phyloP scores from a whole-genome alignment of 495 filamentous ascomycete genomes.

The Penicillium antarcticum region DNA sequence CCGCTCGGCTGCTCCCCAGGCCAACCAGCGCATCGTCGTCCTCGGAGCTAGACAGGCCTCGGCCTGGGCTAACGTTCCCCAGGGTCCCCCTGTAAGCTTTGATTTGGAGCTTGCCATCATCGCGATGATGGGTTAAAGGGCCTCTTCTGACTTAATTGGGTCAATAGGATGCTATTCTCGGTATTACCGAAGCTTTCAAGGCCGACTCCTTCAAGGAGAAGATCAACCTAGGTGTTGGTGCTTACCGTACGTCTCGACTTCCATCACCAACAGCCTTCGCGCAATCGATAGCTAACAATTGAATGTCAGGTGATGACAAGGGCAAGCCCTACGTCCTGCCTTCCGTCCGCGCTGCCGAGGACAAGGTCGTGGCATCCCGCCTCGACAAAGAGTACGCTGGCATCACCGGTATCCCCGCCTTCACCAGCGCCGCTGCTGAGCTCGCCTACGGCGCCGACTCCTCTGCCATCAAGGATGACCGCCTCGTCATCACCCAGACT shows the following conservation, averaged over 20 bases:
- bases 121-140: neutral
- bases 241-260: constrained; percentile 43
- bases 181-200: constrained; percentile 99
- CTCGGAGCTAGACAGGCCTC: constrained; percentile 66
- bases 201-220: constrained; percentile 86
- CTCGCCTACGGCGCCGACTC: constrained; percentile 87
- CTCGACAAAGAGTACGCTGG: constrained; percentile 97
- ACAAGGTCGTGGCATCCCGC: constrained; percentile 70
- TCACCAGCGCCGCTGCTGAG: constrained; percentile 85
- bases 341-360: constrained; percentile 84
- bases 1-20: constrained; percentile 50
- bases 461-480: constrained; percentile 66
- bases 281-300: constrained; percentile 12
- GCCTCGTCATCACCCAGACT: constrained; percentile 91
- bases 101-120: neutral
- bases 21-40: constrained; percentile 45
- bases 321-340: constrained; percentile 97
- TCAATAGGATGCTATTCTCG: constrained; percentile 73
- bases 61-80: constrained; percentile 83
- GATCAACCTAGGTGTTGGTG: constrained; percentile 86
- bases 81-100: constrained; percentile 84
- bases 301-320: constrained; percentile 72
- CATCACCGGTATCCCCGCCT: constrained; percentile 91
- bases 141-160: constrained; percentile 28
- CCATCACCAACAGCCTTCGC: neutral